A percentile compares a stretch with the other conserved stretches of the same genome.
phyloP scores from a whole-genome alignment of 305 asterid genomes.

The Rubia balearica region DNA sequence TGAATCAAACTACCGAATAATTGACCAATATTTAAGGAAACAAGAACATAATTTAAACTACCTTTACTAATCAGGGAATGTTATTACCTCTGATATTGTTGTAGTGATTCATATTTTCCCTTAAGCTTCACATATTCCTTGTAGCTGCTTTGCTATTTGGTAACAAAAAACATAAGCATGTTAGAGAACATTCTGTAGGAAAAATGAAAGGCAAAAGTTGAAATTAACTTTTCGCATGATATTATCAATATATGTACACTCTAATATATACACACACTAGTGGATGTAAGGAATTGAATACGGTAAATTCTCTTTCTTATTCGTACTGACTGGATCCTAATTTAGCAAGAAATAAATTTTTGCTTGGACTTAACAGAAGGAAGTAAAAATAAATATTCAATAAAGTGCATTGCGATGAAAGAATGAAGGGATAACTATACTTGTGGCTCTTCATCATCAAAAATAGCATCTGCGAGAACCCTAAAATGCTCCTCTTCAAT shows the following conservation, averaged over 20 bases:
- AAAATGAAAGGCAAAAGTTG: too few species aligned
- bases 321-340: constrained; percentile 37
- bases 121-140: constrained; percentile 73
- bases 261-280: too few species aligned
- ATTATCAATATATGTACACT: too few species aligned
- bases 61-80: neutral
- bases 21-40: neutral
- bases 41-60: neutral
- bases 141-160: constrained; percentile 72
- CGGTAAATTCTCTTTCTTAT: constrained; percentile 19
- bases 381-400: neutral
- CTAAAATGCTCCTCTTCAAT: constrained; percentile 73
- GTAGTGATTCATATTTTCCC: constrained; percentile 77
- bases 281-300: neutral
- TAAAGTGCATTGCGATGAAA: neutral
- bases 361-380: constrained; percentile 11
- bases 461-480: constrained; percentile 68
- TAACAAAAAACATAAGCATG: neutral
- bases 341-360: constrained; percentile 18
- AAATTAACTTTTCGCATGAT: too few species aligned
- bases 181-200: neutral
- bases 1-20: neutral
- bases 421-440: constrained; percentile 18
- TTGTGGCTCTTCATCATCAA: too few species aligned
- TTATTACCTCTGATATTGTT: constrained; percentile 72